phyloP scores from a whole-genome alignment of 441 rosid species.

The Aquilaria agallochum region DNA sequence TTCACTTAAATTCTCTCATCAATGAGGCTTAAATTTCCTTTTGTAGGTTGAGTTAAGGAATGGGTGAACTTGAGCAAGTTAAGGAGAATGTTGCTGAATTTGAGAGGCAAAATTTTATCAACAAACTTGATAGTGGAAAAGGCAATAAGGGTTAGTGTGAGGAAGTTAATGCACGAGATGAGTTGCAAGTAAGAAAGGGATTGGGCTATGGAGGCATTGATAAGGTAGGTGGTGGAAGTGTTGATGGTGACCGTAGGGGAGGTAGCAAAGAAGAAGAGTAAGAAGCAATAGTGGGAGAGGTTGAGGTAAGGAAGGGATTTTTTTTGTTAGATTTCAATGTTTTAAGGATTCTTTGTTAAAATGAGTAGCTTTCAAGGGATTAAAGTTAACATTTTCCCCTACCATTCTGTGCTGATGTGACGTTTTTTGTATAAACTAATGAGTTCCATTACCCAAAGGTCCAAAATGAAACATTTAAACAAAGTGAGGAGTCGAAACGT shows the following conservation, averaged over 20 bases:
- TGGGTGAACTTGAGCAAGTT: conserved; percentile 79
- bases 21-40: neutral
- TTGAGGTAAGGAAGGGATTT: too few species aligned
- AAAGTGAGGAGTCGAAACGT: too few species aligned
- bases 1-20: conserved; percentile 21
- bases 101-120: conserved; percentile 37
- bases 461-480: too few species aligned
- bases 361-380: too few species aligned
- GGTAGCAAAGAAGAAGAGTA: conserved; percentile 42
- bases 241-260: conserved; percentile 11
- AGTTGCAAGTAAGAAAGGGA: conserved; percentile 45
- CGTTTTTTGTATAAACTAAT: too few species aligned
- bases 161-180: conserved; percentile 37
- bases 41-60: conserved; percentile 20
- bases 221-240: conserved; percentile 33
- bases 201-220: conserved; percentile 39
- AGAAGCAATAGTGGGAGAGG: conserved; percentile 34
- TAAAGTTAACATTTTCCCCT: too few species aligned
- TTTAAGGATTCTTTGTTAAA: too few species aligned
- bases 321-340: too few species aligned
- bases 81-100: conserved; percentile 45
- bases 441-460: too few species aligned
- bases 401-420: too few species aligned
- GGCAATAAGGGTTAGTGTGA: conserved; percentile 60
- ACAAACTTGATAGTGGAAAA: conserved; percentile 67